Conservation (phyloP, 2,329 filamentous ascomycete genomes). For the Elsinoe necatrix region DNA sequence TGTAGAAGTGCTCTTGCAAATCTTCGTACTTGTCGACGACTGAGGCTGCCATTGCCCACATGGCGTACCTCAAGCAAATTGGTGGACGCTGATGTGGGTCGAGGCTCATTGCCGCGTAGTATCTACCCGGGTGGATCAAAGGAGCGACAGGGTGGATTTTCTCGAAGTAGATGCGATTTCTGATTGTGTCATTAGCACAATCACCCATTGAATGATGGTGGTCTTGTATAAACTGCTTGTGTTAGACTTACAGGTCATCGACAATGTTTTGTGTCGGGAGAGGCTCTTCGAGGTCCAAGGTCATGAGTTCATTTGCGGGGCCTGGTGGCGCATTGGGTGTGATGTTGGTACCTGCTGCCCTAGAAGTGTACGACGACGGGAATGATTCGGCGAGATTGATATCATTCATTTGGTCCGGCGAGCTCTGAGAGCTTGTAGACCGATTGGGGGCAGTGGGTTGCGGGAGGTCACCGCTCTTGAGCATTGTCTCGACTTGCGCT, state of each 20-base stretch:
- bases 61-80: conserved; percentile 81
- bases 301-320: conserved; percentile 80
- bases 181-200: conserved; percentile 31
- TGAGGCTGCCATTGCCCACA: conserved; percentile 90
- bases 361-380: neutral
- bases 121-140: conserved; percentile 83
- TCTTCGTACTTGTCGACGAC: conserved; percentile 71
- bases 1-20: conserved; percentile 82
- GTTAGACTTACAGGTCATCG: conserved; percentile 64
- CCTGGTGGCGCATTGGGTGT: conserved; percentile 43
- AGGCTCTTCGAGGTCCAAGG: conserved; percentile 71
- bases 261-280: conserved; percentile 71
- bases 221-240: neutral
- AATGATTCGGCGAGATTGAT: conserved; percentile 7
- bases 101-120: conserved; percentile 80
- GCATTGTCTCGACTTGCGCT: conserved; percentile 74
- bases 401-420: neutral
- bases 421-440: neutral
- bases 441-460: neutral
- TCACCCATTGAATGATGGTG: no score
- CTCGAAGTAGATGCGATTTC: conserved; percentile 78
- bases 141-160: conserved; percentile 80
- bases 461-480: conserved; percentile 59
- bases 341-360: neutral
- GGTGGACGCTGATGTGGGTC: conserved; percentile 80